Evolutionary conservation across 305 asterid genomes (phyloP).

Genomic region (Solanum hybrid): DNA sequence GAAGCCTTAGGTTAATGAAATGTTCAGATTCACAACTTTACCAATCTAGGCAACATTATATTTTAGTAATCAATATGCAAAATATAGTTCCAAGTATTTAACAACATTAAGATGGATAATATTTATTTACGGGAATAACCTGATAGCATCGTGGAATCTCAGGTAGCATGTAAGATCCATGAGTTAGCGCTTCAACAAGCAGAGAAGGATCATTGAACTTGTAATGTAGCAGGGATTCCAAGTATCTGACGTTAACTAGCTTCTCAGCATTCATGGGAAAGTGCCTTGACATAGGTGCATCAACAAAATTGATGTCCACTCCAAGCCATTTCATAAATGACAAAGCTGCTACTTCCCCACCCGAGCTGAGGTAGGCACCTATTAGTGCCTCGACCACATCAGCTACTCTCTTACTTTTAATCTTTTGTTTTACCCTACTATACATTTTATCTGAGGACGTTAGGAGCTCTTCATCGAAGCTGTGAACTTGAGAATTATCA

Average conservation of each 20-base stretch:
- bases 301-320: constrained; percentile 30
- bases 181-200: constrained; percentile 80
- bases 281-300: constrained; percentile 32
- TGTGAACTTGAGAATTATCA: constrained; percentile 16
- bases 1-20: background rate
- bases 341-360: constrained; percentile 66
- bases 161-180: constrained; percentile 80
- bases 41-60: background rate
- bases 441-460: constrained; percentile 30
- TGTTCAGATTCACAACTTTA: background rate
- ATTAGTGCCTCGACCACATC: constrained; percentile 84
- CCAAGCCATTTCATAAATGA: constrained; percentile 81
- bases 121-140: constrained; percentile 23
- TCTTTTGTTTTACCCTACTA: constrained; percentile 17
- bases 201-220: constrained; percentile 53
- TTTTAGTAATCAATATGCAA: background rate
- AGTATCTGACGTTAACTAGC: constrained; percentile 1
- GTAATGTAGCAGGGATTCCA: constrained; percentile 51
- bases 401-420: constrained; percentile 55
- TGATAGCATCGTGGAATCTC: constrained; percentile 84
- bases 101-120: background rate
- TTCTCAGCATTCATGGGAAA: constrained; percentile 35
- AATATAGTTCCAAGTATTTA: background rate
- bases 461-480: constrained; percentile 25
- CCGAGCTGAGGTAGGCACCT: constrained; percentile 64